Conservation (phyloP, 78 protist genomes). For the Pelomyxa schiedti region DNA sequence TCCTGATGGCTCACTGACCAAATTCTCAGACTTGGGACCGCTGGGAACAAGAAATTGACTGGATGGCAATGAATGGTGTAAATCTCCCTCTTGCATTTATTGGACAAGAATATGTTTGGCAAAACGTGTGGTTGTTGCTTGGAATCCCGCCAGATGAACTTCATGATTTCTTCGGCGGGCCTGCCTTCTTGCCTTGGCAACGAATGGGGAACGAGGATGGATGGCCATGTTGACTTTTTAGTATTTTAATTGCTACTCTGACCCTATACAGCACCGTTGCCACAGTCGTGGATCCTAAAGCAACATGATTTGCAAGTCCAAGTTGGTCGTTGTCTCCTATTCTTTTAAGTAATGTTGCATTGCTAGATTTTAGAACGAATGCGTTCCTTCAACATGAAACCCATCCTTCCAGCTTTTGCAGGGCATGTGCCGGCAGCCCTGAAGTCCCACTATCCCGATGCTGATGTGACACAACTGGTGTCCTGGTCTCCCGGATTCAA, state of each 20-base stretch:
- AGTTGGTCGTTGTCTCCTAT: too few relatives aligned
- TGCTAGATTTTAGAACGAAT: conserved; percentile 50
- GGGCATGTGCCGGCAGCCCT: conserved; percentile 72
- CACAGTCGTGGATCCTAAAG: conserved; percentile 19
- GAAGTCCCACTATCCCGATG: conserved; percentile 12
- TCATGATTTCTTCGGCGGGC: conserved; percentile 49
- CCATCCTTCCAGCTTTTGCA: conserved; percentile 69
- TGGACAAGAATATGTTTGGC: conserved; percentile 74
- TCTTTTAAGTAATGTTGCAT: too few relatives aligned
- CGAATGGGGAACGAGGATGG: conserved; percentile 71
- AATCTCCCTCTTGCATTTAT: conserved; percentile 65
- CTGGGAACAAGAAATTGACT: conserved; percentile 71
- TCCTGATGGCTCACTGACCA: too few relatives aligned
- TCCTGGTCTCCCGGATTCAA: conserved; percentile 42
- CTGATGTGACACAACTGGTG: conserved; percentile 23
- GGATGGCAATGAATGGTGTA: conserved; percentile 77
- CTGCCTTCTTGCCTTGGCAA: conserved; percentile 82
- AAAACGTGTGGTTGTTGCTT: conserved; percentile 14
- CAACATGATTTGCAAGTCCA: conserved; percentile 33
- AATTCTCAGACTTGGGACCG: conserved; percentile 54
- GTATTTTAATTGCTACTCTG: too few relatives aligned
- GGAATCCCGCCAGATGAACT: conserved; percentile 41
- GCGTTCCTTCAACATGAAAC: conserved; percentile 58
- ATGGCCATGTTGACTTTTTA: conserved; percentile 73
- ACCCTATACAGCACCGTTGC: too few relatives aligned